These are phyloP conservation scores for Pestalotiopsis sp. DNA, from an alignment of 2,329 filamentous ascomycete species.

Conservation along the genomic window DNA sequence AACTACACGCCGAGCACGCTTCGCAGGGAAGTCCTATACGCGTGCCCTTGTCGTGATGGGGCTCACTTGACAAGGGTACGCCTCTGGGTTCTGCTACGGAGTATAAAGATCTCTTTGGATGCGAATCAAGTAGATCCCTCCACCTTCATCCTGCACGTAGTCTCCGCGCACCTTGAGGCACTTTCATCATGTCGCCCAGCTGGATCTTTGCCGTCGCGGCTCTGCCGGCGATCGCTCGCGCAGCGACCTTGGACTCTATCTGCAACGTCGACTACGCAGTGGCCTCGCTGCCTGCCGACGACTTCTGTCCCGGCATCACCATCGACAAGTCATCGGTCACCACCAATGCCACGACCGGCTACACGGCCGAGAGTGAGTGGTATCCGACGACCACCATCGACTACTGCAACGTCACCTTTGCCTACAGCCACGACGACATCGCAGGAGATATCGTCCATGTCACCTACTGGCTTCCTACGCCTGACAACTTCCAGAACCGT, in stretches of 20 bases:
- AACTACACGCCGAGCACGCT: too few relatives aligned
- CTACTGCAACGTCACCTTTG: constrained; percentile 50
- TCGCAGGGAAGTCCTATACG: too few relatives aligned
- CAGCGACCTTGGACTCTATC: constrained; percentile 16
- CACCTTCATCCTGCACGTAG: not conserved
- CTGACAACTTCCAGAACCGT: constrained; percentile 44
- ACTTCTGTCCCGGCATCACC: constrained; percentile 28
- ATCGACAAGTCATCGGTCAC: constrained; percentile 30
- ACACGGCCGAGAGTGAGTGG: constrained; percentile 30
- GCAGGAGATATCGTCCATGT: constrained; percentile 36
- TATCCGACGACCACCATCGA: constrained; percentile 22
- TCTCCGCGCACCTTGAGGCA: not conserved
- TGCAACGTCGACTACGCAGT: constrained; percentile 22
- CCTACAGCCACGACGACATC: constrained; percentile 44
- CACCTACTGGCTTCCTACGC: constrained; percentile 44
- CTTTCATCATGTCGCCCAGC: not conserved
- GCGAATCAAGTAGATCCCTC: not conserved
- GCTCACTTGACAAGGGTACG: too few relatives aligned
- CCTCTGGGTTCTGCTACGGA: too few relatives aligned
- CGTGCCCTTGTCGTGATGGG: too few relatives aligned
- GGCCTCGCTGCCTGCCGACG: constrained; percentile 21
- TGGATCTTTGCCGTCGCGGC: not conserved
- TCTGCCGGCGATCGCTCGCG: not conserved
- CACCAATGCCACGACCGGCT: constrained; percentile 34
- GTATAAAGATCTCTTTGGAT: too few relatives aligned